Base-by-base conservation (phyloP, 192 early-diverging fungal species). In the Irineochytrium annulatum region DNA sequence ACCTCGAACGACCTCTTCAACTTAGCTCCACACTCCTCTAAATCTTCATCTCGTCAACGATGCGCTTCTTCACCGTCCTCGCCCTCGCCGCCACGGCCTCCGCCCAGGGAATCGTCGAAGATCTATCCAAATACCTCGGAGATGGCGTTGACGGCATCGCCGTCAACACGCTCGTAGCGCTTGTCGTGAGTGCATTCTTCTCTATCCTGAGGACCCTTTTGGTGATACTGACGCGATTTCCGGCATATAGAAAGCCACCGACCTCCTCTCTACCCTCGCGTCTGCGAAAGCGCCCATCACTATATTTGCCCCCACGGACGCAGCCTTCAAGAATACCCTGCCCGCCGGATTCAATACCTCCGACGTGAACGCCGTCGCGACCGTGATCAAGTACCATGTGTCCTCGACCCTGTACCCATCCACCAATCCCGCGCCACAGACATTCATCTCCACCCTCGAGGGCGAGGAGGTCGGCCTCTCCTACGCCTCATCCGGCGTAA, bases 301-400 rank as follows among this genome's bases (percentile, higher is more conserved):
- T 30, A 20, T 67, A n/a, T 67, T 67, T 43, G 65, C 65, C 48
- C 65, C 65, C 0, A 59, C 65, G 20, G 39, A 67, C 39, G 57
- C 43, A 19, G 65, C 65, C 31, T 43, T 52, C 54, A 49, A 26
- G 4, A 44, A 43, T 0, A 26, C 56, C 6, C 46, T 49, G 46
- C 13, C 11, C 11, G 26, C 46, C 46, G 8, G 6, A 14, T 24
- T 49, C 46, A 24, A 8, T 5, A 6, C 46, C 46, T 14, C 46
- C 46, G 22, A 24, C 46, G 24, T 8, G 8, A 41, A 41, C 8
- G 11, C 22, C 46, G 8, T 24, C 11, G 17, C 13, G 46, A 24
- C 24, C 24, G 46, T 49, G n/a, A n/a, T n/a, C n/a, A n/a, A n/a
- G n/a, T n/a, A n/a, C n/a, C n/a, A n/a, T n/a, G n/a, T n/a, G n/a